Evolutionary conservation across 345 rosid species (phyloP).

Genomic region (Eucalyptus cloeziana): DNA sequence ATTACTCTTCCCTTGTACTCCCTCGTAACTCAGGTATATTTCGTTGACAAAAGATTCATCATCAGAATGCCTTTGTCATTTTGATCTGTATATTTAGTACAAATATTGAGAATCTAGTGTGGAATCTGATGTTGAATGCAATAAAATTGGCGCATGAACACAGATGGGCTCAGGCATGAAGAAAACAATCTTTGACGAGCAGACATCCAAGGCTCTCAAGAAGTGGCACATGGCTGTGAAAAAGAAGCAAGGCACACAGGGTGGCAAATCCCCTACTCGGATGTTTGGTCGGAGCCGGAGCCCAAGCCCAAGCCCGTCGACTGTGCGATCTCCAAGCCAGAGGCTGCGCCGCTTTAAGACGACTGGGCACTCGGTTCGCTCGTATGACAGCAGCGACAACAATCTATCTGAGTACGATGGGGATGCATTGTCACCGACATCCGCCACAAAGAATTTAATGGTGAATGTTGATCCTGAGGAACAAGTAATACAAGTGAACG

Average conservation of each 20-base stretch:
- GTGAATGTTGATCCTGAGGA: slow-evolving; percentile 23
- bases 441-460: slow-evolving; percentile 17
- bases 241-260: slow-evolving; percentile 46
- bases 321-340: slow-evolving; percentile 6
- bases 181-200: slow-evolving; percentile 82
- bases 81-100: not conserved
- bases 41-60: not conserved
- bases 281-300: slow-evolving; percentile 33
- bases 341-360: slow-evolving; percentile 62
- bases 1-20: slow-evolving; percentile 37
- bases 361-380: slow-evolving; percentile 61
- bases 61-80: not conserved
- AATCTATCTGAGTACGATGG: slow-evolving; percentile 58
- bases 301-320: slow-evolving; percentile 23
- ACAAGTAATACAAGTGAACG: slow-evolving; percentile 14
- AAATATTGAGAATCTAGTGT: not conserved
- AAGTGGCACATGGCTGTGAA: slow-evolving; percentile 83
- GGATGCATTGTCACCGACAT: slow-evolving; percentile 38
- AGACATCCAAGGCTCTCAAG: slow-evolving; percentile 86
- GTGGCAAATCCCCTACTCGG: slow-evolving; percentile 34
- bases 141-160: not conserved
- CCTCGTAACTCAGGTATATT: slow-evolving; percentile 35
- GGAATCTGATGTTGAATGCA: not conserved
- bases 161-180: slow-evolving; percentile 92
- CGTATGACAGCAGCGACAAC: slow-evolving; percentile 24